Evolutionary conservation across 805 yeast species (phyloP), one percentile per base, ranked within the genome.

Genomic region (Ogataea corticis): DNA sequence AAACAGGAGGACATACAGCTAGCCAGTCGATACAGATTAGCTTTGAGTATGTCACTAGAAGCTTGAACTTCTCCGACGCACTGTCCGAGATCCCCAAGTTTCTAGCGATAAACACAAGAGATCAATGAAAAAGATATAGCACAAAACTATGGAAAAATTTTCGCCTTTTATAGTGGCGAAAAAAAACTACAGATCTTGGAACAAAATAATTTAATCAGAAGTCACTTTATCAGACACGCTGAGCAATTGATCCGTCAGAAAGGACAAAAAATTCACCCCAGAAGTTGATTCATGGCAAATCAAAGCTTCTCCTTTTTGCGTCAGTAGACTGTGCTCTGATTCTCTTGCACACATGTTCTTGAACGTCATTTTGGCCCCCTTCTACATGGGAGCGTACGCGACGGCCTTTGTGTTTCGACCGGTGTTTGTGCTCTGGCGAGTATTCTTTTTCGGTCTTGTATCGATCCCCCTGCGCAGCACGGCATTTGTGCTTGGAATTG

Each of bases 1-100:
- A 66, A 64, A 54, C 51, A 52, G 62, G 61, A 64, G 66, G 45
- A 56, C 14, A 17, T 33, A n/a, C 16, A n/a, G 15, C 31, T 13
- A 28, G 13, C 15, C 31, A 28, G 13, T 6, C 31, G 6, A 28
- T 7, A 35, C 27, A 35, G 9, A 18, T 9, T 21, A 35, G 28
- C 31, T 13, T 4, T 7, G 13, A 13, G 13, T 6, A 4, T 13
- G 14, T 16, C 38, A 23, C 15, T 9, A 27, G 18, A 18, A 34
- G 18, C 34, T 31, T 31, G 38, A 40, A 21, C 31, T 7, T 12
- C 16, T 36, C 35, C 14, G 28, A 25, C 41, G 3, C 15, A 16
- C 7, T 38, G 42, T 25, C 16, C 17, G 35, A 25, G n/a, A 30
- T 14, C 18, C 19, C 42, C 42, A 38, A 30, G 36, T 37, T 31